Evolutionary conservation across 108 stramenopile genomes (phyloP).

Genomic region (Conticribra weissflogii): DNA sequence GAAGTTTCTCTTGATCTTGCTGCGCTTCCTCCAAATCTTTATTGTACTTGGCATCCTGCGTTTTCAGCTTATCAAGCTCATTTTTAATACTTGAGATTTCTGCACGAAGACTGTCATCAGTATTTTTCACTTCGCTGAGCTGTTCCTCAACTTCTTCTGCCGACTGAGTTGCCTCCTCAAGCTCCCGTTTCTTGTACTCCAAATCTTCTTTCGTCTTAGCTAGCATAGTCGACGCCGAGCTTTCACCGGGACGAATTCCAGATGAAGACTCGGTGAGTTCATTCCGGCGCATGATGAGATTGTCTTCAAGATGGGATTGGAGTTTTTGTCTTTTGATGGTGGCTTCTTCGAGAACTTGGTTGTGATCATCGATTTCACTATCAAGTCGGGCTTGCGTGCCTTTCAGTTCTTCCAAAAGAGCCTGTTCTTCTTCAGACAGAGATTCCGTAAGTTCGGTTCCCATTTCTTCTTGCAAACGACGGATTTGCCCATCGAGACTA

Average conservation of each 20-base stretch:
- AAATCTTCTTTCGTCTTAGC: slow-evolving; percentile 63
- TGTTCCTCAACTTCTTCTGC: slow-evolving; percentile 63
- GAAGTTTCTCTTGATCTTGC: slow-evolving; percentile 69
- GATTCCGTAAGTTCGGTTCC: slow-evolving; percentile 75
- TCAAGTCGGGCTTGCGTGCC: slow-evolving; percentile 52
- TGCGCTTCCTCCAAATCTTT: slow-evolving; percentile 71
- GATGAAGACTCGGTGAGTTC: slow-evolving; percentile 68
- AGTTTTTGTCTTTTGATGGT: slow-evolving; percentile 68
- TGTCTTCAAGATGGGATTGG: slow-evolving; percentile 79
- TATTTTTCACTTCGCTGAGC: slow-evolving; percentile 61
- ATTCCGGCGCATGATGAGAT: slow-evolving; percentile 78
- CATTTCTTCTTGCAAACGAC: slow-evolving; percentile 81
- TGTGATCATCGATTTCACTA: slow-evolving; percentile 67
- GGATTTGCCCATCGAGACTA: slow-evolving; percentile 65
- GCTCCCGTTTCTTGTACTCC: slow-evolving; percentile 59
- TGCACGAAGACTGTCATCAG: slow-evolving; percentile 53
- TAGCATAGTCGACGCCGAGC: slow-evolving; percentile 42
- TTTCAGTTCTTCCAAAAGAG: slow-evolving; percentile 58
- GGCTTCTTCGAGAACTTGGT: slow-evolving; percentile 65
- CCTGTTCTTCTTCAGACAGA: slow-evolving; percentile 72
- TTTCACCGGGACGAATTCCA: slow-evolving; percentile 40
- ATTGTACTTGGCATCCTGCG: slow-evolving; percentile 61
- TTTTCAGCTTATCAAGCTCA: slow-evolving; percentile 80
- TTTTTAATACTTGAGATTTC: slow-evolving; percentile 75
- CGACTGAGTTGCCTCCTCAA: slow-evolving; percentile 67